These are phyloP conservation scores for Fusarium sp. DNA, from an alignment of 2,329 filamentous ascomycete species.

Conservation along the genomic window DNA sequence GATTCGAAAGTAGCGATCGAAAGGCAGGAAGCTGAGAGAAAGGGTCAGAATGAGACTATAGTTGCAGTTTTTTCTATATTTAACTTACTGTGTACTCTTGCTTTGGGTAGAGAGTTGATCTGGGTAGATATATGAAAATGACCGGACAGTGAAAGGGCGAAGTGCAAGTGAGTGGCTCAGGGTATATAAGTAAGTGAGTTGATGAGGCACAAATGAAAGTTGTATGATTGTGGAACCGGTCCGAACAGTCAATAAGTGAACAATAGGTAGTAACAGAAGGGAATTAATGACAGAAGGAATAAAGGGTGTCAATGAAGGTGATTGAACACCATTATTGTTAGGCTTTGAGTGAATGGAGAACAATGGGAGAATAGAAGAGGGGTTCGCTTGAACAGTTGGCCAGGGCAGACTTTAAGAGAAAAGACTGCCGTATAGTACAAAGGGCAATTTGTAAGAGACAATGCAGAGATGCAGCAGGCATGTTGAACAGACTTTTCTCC, in stretches of 20 bases:
- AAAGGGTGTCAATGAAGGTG: constrained; percentile 36
- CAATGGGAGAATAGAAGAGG: constrained; percentile 32
- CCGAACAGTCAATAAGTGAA: constrained; percentile 33
- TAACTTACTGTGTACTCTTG: background rate
- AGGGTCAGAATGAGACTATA: background rate
- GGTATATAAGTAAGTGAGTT: constrained; percentile 3
- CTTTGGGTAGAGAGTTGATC: background rate
- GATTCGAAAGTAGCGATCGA: background rate
- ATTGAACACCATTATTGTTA: constrained; percentile 48
- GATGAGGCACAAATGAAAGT: constrained; percentile 25
- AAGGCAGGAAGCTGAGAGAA: background rate
- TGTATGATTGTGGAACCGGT: constrained; percentile 33
- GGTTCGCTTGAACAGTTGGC: constrained; percentile 35
- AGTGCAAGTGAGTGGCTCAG: constrained; percentile 13
- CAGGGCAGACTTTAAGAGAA: constrained; percentile 43
- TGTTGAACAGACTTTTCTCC: constrained; percentile 8
- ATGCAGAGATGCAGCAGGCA: constrained; percentile 3
- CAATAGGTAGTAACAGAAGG: constrained; percentile 23
- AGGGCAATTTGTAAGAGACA: constrained; percentile 11
- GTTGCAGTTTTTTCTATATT: background rate
- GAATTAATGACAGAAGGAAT: constrained; percentile 37
- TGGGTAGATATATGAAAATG: constrained; percentile 7
- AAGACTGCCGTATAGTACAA: constrained; percentile 7
- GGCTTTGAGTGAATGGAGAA: constrained; percentile 40
- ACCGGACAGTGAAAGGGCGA: constrained; percentile 21